Evolutionary conservation across 2,329 filamentous ascomycete genomes (phyloP), one percentile per base, ranked within the genome.

Genomic region (Metarhizium rileyi): DNA sequence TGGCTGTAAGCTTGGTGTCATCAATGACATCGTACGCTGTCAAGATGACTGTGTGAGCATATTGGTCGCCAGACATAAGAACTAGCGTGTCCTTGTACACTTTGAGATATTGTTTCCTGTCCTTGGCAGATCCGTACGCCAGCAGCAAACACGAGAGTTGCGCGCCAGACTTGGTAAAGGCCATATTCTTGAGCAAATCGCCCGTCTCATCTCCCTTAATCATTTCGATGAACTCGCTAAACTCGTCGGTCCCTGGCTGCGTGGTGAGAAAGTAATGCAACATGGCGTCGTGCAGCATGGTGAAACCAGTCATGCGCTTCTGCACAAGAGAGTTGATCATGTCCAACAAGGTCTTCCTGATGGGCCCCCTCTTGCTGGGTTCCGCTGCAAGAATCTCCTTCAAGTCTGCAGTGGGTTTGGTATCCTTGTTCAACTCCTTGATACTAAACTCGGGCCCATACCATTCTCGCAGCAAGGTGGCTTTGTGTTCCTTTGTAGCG

Each of bases 221-320:
- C 57, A 94, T 77, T 66, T 97, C 90, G 51, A 94, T 71, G 62
- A 95, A 96, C 59, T 95, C 90, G 28, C 76, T 86, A 40, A 88
- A 83, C 65, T 97, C 91, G 51, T 87, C 82, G 42, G 83, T 87
- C 3, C 86, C 90, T 4, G 80, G 73, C 56, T 86, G 84, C 44
- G 84, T 81, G 60, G 86, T 91, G 48, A 89, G 71, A 69, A 91
- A 96, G 69, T 96, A 98, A 65, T 98, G 91, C 52, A 96, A 75
- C 90, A 98, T 95, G 46, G 93, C 93, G 61, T 97, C 93, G 67
- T 98, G 94, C 20, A 98, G 80, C 78, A 98, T 94, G 2, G 91
- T 97, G 70, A 98, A 97, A 9, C 89, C 91, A 1, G 89, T 94
- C 70, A 93, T 84, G 70, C 93, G 93, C 79, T 98, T 98, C 70